Evolutionary conservation across 257 asterid genomes (phyloP), one percentile per base, ranked within the genome.

Genomic region (Paulownia fortunei): DNA sequence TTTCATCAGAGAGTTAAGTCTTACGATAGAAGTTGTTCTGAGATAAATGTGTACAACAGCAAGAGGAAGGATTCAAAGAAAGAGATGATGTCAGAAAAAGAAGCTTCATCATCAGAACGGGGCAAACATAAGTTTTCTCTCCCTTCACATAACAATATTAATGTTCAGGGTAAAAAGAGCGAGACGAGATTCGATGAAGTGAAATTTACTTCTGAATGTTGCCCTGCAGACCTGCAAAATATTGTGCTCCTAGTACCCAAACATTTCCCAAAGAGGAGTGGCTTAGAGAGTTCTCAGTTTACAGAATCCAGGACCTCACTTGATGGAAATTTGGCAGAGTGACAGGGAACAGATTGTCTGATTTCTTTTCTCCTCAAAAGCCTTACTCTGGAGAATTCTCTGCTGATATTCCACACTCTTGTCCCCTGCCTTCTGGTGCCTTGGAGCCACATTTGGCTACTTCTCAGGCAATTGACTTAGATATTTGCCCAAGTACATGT

Each of bases 341-440:
- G 27, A 46, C 66, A 19, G 86, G 60, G 76, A 82, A 36, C 21
- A 84, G 86, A 83, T 78, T 84, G 66, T 81, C 93, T 71, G 88
- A 84, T 85, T 83, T 82, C 81, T 78, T 80, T 74, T 86, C 88
- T 67, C 80, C 91, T 26, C 86, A 30, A 81, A 91, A 89, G 74
- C 77, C 76, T 46, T 62, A 73, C 72, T 81, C 85, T 10, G 81
- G 83, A 42, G 91, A 80, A 82, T 30, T 74, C 52, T 12, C 73
- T 23, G 71, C 74, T 74, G 87, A 82, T 74, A 68, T 84, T 81
- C 90, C 89, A 18, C 88, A 67, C 83, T 90, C 97, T 69, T 90
- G 89, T 77, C 90, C 97, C 30, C 83, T 90, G 83, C 89, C 96
- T 36, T 62, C 85, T 61, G 69, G 69, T 77, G 71, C 72, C 11